Evolutionary conservation across 345 rosid genomes (phyloP), one percentile per base, ranked within the genome.

Genomic region (Luvunga scandens): DNA sequence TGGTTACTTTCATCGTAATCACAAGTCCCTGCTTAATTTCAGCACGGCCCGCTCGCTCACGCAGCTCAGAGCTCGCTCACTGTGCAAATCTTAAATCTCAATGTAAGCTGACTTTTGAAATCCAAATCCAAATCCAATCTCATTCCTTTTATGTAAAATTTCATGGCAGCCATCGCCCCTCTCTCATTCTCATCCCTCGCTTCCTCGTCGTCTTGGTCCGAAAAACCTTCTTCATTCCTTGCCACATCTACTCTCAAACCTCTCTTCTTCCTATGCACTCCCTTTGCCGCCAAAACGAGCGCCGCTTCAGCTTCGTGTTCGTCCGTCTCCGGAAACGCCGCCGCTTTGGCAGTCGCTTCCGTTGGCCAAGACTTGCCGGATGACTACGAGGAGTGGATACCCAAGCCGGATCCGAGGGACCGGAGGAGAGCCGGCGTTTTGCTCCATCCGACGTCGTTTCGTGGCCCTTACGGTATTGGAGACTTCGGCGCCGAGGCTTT

Each of bases 391-490:
- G 72, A 89, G 9, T 86, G 91, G 88, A 3, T 88, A 8, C 96
- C 97, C 21, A 81, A 82, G 50, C 77, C 80, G n/a, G 85, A 89
- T 70, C 81, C 89, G 1, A 65, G 33, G 16, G 50, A 61, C 36
- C 79, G 85, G 69, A 83, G 99, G 69, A 87, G 99, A 83, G 98
- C 92, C 21, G 97, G 99, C 59, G 83, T 95, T 69, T 83, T 95
- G 87, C 94, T 95, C 66, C 99, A 95, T 74, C 99, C 98, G 83
- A 95, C 98, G 68, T 93, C 99, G 79, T 88, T 95, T 64, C 85
- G 81, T 5, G 93, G 98, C 4, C 89, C 94, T 22, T 86, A 87
- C 63, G 98, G 99, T 45, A 91, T 93, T 31, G 99, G 99, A 42
- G 99, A 93, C 84, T 86, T 95, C 66, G 99, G 98, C 2, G 88